phyloP scores from a whole-genome alignment of 352 stramenopile genomes.

The Phytopythium chamaehyphon region DNA sequence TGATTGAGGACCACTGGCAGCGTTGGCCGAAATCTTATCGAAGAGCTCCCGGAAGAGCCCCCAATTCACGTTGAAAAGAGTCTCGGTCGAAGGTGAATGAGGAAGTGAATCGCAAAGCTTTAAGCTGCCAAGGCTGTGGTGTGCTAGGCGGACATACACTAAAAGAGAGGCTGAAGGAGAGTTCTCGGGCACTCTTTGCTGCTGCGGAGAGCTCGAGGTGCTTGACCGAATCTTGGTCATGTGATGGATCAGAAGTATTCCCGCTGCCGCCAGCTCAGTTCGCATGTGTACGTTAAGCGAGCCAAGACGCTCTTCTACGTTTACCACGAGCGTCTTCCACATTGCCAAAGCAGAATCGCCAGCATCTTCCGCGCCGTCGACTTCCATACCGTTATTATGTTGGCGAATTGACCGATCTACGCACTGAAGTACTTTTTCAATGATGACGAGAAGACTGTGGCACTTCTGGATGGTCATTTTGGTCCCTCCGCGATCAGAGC shows the following conservation, averaged over 20 bases:
- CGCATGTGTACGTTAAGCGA: too few relatives aligned
- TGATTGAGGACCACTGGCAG: background rate
- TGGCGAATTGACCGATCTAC: conserved; percentile 16
- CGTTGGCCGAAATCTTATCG: conserved; percentile 25
- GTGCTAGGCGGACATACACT: conserved; percentile 50
- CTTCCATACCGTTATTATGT: background rate
- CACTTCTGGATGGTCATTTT: conserved; percentile 26
- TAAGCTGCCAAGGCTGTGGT: conserved; percentile 51
- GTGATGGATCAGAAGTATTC: too few relatives aligned
- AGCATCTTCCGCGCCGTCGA: background rate
- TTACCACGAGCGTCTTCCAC: background rate
- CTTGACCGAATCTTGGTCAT: too few relatives aligned
- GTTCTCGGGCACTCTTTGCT: too few relatives aligned
- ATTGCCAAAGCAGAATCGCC: too few relatives aligned
- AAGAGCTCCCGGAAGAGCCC: conserved; percentile 55
- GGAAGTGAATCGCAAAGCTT: conserved; percentile 27
- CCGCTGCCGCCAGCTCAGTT: too few relatives aligned
- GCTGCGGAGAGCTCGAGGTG: too few relatives aligned
- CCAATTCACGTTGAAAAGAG: conserved; percentile 63
- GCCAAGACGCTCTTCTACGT: background rate
- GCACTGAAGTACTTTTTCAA: conserved; percentile 19
- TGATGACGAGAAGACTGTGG: conserved; percentile 20
- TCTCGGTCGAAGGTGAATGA: conserved; percentile 7
- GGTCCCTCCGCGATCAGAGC: conserved; percentile 9
- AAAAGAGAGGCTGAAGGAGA: conserved; percentile 9